Conservation (phyloP, 768 basidiomycete genomes). For the Pulveroboletus sp. region DNA sequence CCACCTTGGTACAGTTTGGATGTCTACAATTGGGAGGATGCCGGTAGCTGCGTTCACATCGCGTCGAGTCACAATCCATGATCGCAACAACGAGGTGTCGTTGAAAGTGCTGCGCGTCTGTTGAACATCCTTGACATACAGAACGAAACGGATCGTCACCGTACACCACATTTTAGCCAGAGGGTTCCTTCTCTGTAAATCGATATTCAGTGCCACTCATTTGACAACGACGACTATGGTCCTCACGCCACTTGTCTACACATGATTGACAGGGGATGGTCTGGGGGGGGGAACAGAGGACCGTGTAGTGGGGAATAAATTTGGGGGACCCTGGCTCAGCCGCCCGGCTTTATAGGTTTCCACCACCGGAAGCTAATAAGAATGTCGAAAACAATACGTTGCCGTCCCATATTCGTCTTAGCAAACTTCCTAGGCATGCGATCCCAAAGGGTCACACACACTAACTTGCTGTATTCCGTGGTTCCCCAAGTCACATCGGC, state of each 20-base stretch:
- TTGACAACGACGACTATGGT: background rate
- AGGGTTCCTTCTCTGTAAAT: slow-evolving; percentile 65
- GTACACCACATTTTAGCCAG: slow-evolving; percentile 68
- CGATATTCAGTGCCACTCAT: background rate
- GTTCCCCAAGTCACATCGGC: slow-evolving; percentile 15
- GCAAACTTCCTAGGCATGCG: slow-evolving; percentile 18
- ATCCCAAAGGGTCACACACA: slow-evolving; percentile 28
- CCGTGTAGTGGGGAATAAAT: slow-evolving; percentile 8
- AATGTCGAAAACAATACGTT: slow-evolving; percentile 29
- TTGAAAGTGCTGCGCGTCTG: slow-evolving; percentile 62
- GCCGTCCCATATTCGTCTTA: slow-evolving; percentile 25
- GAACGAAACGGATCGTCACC: slow-evolving; percentile 20
- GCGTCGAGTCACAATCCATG: slow-evolving; percentile 63
- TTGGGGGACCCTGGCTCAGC: slow-evolving; percentile 11
- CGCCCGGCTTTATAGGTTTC: slow-evolving; percentile 29
- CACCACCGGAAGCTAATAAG: slow-evolving; percentile 21
- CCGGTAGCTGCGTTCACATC: slow-evolving; percentile 59
- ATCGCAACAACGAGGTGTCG: slow-evolving; percentile 70
- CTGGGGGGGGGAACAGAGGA: background rate
- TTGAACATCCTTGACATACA: slow-evolving; percentile 9
- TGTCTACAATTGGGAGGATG: slow-evolving; percentile 57
- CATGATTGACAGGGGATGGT: slow-evolving; percentile 38
- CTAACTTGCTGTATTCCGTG: slow-evolving; percentile 26
- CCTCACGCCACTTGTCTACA: slow-evolving; percentile 76
- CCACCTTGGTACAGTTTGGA: slow-evolving; percentile 53